Percentiles rank a stretch among this genome's conserved stretches.
Evolutionary conservation across 192 early-diverging fungal species (phyloP).

Genomic region (Blastocladiella britannica): DNA sequence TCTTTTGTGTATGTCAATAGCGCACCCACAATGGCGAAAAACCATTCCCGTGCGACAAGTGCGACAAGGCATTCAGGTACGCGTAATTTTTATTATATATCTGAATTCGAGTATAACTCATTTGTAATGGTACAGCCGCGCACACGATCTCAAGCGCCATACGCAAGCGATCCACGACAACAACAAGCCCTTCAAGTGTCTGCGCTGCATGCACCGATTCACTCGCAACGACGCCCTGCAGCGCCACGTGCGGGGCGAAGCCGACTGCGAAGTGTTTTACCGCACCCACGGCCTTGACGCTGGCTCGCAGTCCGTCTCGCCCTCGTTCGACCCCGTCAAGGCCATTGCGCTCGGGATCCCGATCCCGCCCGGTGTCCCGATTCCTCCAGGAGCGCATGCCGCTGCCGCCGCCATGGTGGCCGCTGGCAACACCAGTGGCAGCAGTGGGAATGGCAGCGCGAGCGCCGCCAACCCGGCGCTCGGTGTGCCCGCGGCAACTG

Average conservation of each 20-base stretch:
- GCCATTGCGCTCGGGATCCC: too few relatives aligned
- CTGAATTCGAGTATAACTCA: not conserved
- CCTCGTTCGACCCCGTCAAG: not conserved
- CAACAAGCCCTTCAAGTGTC: conserved; percentile 12
- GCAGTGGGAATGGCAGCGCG: too few relatives aligned
- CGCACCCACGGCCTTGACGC: not conserved
- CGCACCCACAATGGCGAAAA: not conserved
- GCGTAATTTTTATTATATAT: not conserved
- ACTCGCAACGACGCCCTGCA: conserved; percentile 14
- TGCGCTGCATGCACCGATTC: conserved; percentile 8
- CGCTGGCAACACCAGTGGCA: too few relatives aligned
- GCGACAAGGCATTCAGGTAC: not conserved
- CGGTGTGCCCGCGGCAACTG: too few relatives aligned
- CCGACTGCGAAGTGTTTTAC: not conserved
- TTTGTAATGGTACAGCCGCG: conserved; percentile 4
- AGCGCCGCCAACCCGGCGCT: too few relatives aligned
- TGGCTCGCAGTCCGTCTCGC: not conserved
- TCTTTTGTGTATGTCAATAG: too few relatives aligned
- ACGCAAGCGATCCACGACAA: conserved; percentile 6
- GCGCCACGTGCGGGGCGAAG: conserved; percentile 9
- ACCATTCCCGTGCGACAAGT: not conserved
- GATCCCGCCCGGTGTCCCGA: too few relatives aligned
- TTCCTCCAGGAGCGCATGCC: too few relatives aligned
- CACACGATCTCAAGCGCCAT: conserved; percentile 14
- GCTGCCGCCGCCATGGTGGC: too few relatives aligned